phyloP scores from a whole-genome alignment of 2,329 filamentous ascomycete species.

The Cladobotryum protrusum region DNA sequence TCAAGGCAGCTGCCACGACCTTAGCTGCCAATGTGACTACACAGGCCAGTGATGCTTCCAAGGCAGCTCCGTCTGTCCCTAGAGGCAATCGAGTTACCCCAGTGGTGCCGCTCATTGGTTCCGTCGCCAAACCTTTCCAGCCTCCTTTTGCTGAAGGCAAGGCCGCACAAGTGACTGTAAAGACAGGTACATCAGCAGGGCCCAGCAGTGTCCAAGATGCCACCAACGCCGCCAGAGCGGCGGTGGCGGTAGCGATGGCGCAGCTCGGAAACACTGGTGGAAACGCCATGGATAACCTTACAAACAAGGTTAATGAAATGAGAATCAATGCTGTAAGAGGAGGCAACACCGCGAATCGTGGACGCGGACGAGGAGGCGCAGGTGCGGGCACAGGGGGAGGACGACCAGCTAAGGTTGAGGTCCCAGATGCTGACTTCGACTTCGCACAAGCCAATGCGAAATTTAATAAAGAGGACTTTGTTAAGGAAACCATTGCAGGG shows the following conservation, averaged over 20 bases:
- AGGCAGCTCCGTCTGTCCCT: slow-evolving; percentile 41
- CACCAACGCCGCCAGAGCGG: slow-evolving; percentile 67
- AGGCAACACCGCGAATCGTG: slow-evolving; percentile 43
- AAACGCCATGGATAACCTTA: slow-evolving; percentile 61
- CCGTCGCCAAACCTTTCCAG: slow-evolving; percentile 33
- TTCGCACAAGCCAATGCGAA: slow-evolving; percentile 58
- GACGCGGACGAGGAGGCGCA: slow-evolving; percentile 43
- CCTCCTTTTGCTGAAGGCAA: slow-evolving; percentile 25
- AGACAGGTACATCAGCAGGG: slow-evolving; percentile 30
- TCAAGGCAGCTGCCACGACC: slow-evolving; percentile 39
- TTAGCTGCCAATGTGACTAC: slow-evolving; percentile 32
- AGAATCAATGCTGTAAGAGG: slow-evolving; percentile 51
- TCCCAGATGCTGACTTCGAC: slow-evolving; percentile 87
- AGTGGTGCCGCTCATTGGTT: slow-evolving; percentile 56
- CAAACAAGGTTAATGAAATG: slow-evolving; percentile 73
- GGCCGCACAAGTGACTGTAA: slow-evolving; percentile 26
- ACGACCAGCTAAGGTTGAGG: slow-evolving; percentile 63
- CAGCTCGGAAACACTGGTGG: slow-evolving; percentile 48
- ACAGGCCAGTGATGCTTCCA: slow-evolving; percentile 30
- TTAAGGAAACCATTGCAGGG: slow-evolving; percentile 83
- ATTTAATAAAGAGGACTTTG: slow-evolving; percentile 49
- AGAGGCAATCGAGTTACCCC: slow-evolving; percentile 53
- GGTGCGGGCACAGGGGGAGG: slow-evolving; percentile 38
- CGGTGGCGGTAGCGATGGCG: slow-evolving; percentile 75
- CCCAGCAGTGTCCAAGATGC: slow-evolving; percentile 52